These are phyloP conservation scores for Pseudogymnoascus sp. DNA, from an alignment of 2,329 filamentous ascomycete genomes.

Conservation along the genomic window DNA sequence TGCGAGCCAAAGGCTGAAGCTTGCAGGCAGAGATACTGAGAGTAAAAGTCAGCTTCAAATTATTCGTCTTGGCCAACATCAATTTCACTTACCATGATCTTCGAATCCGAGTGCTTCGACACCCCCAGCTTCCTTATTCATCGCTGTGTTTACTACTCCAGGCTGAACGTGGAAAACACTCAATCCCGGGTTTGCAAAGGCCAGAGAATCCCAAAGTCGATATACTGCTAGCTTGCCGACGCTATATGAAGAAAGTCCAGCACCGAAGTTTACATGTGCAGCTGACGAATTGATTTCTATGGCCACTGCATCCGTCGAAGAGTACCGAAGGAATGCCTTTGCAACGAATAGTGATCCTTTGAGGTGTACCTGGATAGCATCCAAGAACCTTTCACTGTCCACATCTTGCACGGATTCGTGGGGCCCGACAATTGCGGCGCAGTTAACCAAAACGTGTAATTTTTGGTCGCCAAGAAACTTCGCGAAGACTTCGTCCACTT, in stretches of 20 bases:
- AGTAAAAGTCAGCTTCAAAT: slow-evolving; percentile 17
- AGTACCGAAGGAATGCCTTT: slow-evolving; percentile 31
- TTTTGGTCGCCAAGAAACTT: slow-evolving; percentile 26
- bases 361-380: slow-evolving; percentile 30
- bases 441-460: slow-evolving; percentile 36
- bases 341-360: slow-evolving; percentile 29
- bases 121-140: slow-evolving; percentile 24
- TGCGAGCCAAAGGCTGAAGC: slow-evolving; percentile 22
- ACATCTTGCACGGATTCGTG: slow-evolving; percentile 24
- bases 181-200: slow-evolving; percentile 24
- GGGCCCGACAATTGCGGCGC: slow-evolving; percentile 30
- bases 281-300: slow-evolving; percentile 32
- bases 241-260: slow-evolving; percentile 23
- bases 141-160: slow-evolving; percentile 25
- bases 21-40: slow-evolving; percentile 20
- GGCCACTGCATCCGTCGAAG: slow-evolving; percentile 27
- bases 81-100: slow-evolving; percentile 27
- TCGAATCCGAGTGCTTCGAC: slow-evolving; percentile 19
- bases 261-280: slow-evolving; percentile 29
- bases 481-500: slow-evolving; percentile 30
- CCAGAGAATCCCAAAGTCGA: slow-evolving; percentile 28
- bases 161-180: slow-evolving; percentile 31
- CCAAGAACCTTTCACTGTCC: slow-evolving; percentile 30
- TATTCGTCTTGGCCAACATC: not conserved
- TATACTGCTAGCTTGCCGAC: slow-evolving; percentile 27